Evolutionary conservation across 345 rosid genomes (phyloP).

Genomic region (Citropsis articulata): DNA sequence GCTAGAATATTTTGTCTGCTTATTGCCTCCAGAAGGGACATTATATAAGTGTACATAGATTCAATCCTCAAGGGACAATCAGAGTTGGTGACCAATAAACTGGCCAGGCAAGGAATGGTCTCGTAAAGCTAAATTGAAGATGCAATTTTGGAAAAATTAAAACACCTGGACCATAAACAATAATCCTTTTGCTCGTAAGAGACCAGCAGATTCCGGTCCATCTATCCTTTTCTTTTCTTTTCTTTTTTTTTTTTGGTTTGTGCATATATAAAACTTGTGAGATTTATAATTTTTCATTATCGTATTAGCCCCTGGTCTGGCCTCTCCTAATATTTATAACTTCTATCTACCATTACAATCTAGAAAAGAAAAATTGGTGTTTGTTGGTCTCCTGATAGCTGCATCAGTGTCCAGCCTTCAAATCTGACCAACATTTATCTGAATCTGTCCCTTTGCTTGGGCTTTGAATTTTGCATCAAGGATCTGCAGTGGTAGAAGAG

Average conservation of each 20-base stretch:
- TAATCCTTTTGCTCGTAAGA: neutral
- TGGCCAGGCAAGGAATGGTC: neutral
- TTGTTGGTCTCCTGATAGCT: neutral
- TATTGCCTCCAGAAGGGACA: neutral
- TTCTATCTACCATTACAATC: neutral
- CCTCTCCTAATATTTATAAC: neutral
- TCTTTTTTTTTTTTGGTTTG: no score
- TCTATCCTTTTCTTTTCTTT: neutral
- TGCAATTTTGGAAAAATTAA: neutral
- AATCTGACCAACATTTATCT: neutral
- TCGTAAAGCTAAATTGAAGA: neutral
- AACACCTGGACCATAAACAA: neutral
- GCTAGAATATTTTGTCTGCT: neutral
- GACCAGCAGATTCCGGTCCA: neutral
- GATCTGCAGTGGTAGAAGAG: neutral
- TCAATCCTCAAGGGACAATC: neutral
- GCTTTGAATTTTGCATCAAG: conserved; percentile 3
- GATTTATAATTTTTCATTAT: neutral
- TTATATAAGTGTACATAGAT: neutral
- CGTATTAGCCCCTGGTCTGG: neutral
- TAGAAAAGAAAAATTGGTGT: neutral
- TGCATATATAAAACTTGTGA: no score
- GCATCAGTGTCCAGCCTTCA: neutral
- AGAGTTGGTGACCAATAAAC: neutral
- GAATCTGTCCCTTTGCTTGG: neutral